A percentile compares a stretch with the other conserved stretches of the same genome.
These are phyloP conservation scores for Ceratocystis eucalypticola DNA, from an alignment of 2,329 filamentous ascomycete species.

Conservation along the genomic window DNA sequence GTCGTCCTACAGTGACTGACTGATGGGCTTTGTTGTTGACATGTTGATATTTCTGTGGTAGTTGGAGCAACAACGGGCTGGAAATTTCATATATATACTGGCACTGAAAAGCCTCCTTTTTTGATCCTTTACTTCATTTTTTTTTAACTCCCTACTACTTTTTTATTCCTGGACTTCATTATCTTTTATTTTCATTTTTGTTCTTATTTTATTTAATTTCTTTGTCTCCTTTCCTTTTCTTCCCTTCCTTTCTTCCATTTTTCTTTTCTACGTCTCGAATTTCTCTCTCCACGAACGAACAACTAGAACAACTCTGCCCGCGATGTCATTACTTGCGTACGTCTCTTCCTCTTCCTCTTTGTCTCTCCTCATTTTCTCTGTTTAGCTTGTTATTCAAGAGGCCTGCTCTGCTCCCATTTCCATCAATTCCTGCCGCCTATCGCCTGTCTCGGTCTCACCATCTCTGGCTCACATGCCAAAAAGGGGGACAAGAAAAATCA, in stretches of 20 bases:
- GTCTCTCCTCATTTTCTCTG: background rate
- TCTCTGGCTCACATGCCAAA: no score
- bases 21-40: no score
- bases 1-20: no score
- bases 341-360: background rate
- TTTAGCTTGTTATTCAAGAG: background rate
- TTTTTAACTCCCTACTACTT: background rate
- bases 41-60: background rate
- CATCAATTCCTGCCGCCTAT: no score
- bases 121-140: background rate
- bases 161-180: background rate
- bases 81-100: background rate
- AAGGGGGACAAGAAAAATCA: no score
- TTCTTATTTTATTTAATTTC: background rate
- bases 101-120: background rate
- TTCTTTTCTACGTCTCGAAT: conserved; percentile 4
- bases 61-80: background rate
- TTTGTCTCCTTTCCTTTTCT: background rate
- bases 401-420: no score
- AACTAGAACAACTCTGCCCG: background rate
- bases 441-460: no score
- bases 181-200: conserved; percentile 6
- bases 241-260: background rate
- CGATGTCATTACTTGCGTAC: conserved; percentile 19
- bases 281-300: background rate